Conservation (phyloP, 768 basidiomycete genomes). For the Strobilomyces echinocephalus region DNA sequence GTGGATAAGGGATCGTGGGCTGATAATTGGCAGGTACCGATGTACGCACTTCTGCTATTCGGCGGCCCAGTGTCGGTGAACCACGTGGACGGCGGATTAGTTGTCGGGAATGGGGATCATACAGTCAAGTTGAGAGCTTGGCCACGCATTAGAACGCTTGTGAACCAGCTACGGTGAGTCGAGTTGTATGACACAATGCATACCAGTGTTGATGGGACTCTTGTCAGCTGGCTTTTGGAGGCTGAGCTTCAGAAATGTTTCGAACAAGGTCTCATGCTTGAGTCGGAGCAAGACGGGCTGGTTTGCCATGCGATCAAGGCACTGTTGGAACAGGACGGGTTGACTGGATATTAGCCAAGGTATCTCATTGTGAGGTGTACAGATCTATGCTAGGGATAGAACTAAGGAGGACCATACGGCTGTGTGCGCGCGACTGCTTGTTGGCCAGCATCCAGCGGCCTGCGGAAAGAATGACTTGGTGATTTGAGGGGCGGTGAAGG, state of each 20-base stretch:
- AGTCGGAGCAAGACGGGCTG: constrained; percentile 45
- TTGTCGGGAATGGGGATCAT: constrained; percentile 49
- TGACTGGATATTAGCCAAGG: neutral
- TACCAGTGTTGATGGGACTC: neutral
- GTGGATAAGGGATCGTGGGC: neutral
- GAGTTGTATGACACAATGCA: too few relatives aligned
- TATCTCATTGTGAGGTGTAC: neutral
- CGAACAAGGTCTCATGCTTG: constrained; percentile 52
- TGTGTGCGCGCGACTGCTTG: too few relatives aligned
- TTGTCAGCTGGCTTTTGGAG: constrained; percentile 59
- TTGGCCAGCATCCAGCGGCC: too few relatives aligned
- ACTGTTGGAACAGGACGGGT: constrained; percentile 36
- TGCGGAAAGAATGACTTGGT: too few relatives aligned
- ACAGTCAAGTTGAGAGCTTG: constrained; percentile 67
- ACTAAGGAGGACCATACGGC: too few relatives aligned
- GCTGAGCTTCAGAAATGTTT: constrained; percentile 60
- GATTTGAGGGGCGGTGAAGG: too few relatives aligned
- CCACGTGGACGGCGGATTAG: constrained; percentile 75
- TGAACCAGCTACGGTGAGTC: constrained; percentile 75
- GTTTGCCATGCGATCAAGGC: constrained; percentile 46
- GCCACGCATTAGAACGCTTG: constrained; percentile 87
- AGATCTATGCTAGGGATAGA: too few relatives aligned
- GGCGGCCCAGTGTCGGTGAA: constrained; percentile 77
- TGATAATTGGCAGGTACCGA: constrained; percentile 53
- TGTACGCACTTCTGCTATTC: constrained; percentile 82